phyloP scores from a whole-genome alignment of 495 filamentous ascomycete genomes.

The Letharia lupina region DNA sequence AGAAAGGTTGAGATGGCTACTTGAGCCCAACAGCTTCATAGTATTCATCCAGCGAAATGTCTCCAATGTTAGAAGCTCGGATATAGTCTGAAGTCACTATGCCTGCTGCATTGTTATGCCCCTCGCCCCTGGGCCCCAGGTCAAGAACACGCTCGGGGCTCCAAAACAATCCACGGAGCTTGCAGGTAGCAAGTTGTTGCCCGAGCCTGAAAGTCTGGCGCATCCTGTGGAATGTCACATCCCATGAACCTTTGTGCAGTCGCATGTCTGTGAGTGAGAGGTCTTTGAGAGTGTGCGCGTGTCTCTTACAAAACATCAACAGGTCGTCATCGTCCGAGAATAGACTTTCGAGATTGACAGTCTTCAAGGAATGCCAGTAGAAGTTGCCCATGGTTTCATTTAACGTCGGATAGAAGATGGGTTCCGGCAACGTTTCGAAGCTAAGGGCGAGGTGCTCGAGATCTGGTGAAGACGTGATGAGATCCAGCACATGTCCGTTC shows the following conservation, averaged over 20 bases:
- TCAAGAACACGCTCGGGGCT: neutral
- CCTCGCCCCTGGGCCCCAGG: neutral
- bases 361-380: neutral
- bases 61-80: neutral
- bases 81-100: neutral
- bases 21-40: neutral
- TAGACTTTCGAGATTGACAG: neutral
- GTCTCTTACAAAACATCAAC: neutral
- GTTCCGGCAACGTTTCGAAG: neutral
- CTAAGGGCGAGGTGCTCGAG: neutral
- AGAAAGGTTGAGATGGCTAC: too few relatives aligned
- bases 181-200: neutral
- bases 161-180: neutral
- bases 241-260: neutral
- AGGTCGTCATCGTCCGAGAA: neutral
- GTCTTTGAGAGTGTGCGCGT: neutral
- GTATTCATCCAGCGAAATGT: neutral
- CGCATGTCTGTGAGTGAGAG: neutral
- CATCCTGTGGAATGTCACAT: neutral
- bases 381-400: neutral
- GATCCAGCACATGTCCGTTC: neutral
- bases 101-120: neutral
- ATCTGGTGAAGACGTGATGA: neutral
- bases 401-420: neutral
- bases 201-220: neutral